Conservation (phyloP, 352 stramenopile species). For the Globisporangium irregulare region DNA sequence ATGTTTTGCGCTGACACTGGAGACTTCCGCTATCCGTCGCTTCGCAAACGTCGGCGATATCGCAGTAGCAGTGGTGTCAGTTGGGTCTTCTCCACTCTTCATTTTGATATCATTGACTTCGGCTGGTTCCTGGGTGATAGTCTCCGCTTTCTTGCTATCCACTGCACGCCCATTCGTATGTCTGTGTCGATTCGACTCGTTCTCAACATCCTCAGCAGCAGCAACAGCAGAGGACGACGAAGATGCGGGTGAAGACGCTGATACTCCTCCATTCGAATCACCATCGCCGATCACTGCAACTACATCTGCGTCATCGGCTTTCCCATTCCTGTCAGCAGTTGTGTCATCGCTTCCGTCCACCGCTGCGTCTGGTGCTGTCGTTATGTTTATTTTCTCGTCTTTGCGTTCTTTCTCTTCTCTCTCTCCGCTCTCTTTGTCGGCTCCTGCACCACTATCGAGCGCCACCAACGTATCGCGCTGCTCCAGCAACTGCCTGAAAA, state of each 20-base stretch:
- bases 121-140: not conserved
- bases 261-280: not conserved
- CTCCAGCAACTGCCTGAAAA: slow-evolving; percentile 54
- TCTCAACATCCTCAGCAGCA: not conserved
- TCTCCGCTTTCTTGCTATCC: not conserved
- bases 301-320: not conserved
- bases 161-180: slow-evolving; percentile 8
- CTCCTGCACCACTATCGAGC: slow-evolving; percentile 27
- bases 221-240: not conserved
- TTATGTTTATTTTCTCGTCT: slow-evolving; percentile 6
- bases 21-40: not conserved
- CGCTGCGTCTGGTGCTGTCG: not conserved
- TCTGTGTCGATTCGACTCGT: not conserved
- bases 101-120: not conserved
- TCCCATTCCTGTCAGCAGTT: slow-evolving; percentile 1
- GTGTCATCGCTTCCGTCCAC: not conserved
- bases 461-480: slow-evolving; percentile 41
- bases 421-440: slow-evolving; percentile 14
- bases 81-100: not conserved
- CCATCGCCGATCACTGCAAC: not conserved
- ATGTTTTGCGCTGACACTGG: not conserved
- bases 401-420: slow-evolving; percentile 1
- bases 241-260: not conserved
- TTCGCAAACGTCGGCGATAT: not conserved
- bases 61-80: not conserved